A percentile compares a stretch with the other conserved stretches of the same genome.
Conservation (phyloP, 441 rosid species). For the Aleurites moluccanus region DNA sequence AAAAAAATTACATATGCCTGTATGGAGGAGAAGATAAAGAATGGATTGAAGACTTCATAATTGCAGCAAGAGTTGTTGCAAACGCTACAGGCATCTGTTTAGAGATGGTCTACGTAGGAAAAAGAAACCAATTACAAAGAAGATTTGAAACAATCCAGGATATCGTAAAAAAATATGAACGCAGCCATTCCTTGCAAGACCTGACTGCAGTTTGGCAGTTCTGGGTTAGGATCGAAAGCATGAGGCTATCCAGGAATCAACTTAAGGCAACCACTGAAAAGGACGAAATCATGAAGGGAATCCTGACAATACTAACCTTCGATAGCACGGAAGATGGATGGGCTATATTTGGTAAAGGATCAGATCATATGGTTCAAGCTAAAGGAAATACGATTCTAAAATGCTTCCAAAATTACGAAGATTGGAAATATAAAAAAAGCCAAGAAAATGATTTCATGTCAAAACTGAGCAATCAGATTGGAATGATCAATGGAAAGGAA, state of each 20-base stretch:
- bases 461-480: slow-evolving; percentile 48
- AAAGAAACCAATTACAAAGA: slow-evolving; percentile 57
- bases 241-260: slow-evolving; percentile 64
- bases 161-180: slow-evolving; percentile 32
- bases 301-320: slow-evolving; percentile 50
- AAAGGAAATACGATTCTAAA: slow-evolving; percentile 44
- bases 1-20: slow-evolving; percentile 59
- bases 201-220: slow-evolving; percentile 50
- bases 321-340: slow-evolving; percentile 62
- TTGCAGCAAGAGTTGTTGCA: slow-evolving; percentile 40
- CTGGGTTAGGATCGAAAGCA: slow-evolving; percentile 72
- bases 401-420: slow-evolving; percentile 34
- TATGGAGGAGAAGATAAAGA: slow-evolving; percentile 80
- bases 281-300: slow-evolving; percentile 48
- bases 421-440: slow-evolving; percentile 46
- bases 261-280: slow-evolving; percentile 25
- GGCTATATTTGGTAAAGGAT: slow-evolving; percentile 55
- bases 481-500: slow-evolving; percentile 38
- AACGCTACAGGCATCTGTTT: slow-evolving; percentile 40
- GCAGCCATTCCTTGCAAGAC: slow-evolving; percentile 44
- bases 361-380: slow-evolving; percentile 39
- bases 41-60: slow-evolving; percentile 61
- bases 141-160: not conserved
- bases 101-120: slow-evolving; percentile 72
- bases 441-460: slow-evolving; percentile 44